Base-by-base conservation (phyloP, 805 yeast genomes). In the Nakazawaea sp. region DNA sequence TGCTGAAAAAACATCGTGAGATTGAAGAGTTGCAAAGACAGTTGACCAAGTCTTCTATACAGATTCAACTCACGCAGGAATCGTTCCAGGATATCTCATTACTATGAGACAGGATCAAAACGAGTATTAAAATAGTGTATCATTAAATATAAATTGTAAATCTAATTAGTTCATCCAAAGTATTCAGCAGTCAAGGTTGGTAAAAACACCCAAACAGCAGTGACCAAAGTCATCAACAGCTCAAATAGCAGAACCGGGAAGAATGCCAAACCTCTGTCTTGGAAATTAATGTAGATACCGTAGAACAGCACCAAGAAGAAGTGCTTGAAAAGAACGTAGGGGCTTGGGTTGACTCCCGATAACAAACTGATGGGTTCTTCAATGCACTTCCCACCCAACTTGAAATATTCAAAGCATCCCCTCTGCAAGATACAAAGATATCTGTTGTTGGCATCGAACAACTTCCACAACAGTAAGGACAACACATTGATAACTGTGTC, bases 291-390 rank as follows among this genome's bases (percentile, higher is more conserved):
- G 51, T 70, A 75, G 39, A 90, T 78, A 5, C 90, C 72, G 56
- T 83, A 89, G 49, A 90, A 73, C 1, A 96, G 97, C 35, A 92
- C 97, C 33, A 81, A 70, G 60, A 86, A 86, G 61, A 92, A 92
- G 50, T 90, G 96, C 58, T 78, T 73, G 52, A 94, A 78, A 43
- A 92, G 69, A 32, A 75, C 51, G 54, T 73, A 64, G 11, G 97
- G 96, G 46, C 68, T 70, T 33, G 95, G 94, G 38, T 75, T 60
- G 51, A 87, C 66, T 12, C 97, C 98, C 40, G 89, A 71, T 36
- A 92, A 70, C 51, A 92, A 74, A 4, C 86, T 81, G 36, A 87
- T 80, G 5, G 98, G 98, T 5, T 81, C 81, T 16, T 61, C 55
- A 15, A 85, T 75, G 52, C 88, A 81, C 36, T 67, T 76, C 17